phyloP scores from a whole-genome alignment of 2,329 filamentous ascomycete species.

The Aurifilum marmelostoma region DNA sequence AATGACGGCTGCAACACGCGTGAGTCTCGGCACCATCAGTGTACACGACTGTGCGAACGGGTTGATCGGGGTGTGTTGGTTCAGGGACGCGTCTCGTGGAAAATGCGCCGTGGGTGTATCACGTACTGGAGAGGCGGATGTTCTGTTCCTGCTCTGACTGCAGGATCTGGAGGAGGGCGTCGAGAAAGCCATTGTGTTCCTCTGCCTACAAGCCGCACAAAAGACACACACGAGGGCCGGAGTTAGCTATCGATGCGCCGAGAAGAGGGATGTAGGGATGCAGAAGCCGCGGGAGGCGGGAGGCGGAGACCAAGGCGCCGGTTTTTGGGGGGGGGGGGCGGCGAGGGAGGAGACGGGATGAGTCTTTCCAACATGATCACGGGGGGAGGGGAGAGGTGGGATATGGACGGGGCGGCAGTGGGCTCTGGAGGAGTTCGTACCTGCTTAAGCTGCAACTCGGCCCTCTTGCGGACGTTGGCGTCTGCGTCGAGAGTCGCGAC shows the following conservation, averaged over 20 bases:
- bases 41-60: neutral
- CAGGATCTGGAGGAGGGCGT: slow-evolving; percentile 87
- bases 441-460: slow-evolving; percentile 81
- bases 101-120: slow-evolving; percentile 35
- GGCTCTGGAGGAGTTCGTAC: slow-evolving; percentile 53
- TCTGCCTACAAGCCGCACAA: slow-evolving; percentile 67
- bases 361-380: neutral
- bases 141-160: slow-evolving; percentile 84
- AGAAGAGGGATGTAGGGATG: slow-evolving; percentile 16
- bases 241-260: slow-evolving; percentile 31
- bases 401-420: slow-evolving; percentile 13
- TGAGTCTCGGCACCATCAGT: slow-evolving; percentile 27
- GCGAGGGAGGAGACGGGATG: neutral
- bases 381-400: neutral
- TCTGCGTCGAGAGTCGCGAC: slow-evolving; percentile 75
- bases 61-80: slow-evolving; percentile 5
- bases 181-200: slow-evolving; percentile 85
- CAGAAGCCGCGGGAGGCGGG: neutral
- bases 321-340: neutral
- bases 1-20: slow-evolving; percentile 71
- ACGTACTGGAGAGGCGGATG: slow-evolving; percentile 85
- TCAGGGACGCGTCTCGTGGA: slow-evolving; percentile 24
- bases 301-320: neutral
- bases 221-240: slow-evolving; percentile 22
- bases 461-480: slow-evolving; percentile 73